These are phyloP conservation scores for Pelargonium hybrid DNA, from an alignment of 441 rosid genomes.

Conservation along the genomic window DNA sequence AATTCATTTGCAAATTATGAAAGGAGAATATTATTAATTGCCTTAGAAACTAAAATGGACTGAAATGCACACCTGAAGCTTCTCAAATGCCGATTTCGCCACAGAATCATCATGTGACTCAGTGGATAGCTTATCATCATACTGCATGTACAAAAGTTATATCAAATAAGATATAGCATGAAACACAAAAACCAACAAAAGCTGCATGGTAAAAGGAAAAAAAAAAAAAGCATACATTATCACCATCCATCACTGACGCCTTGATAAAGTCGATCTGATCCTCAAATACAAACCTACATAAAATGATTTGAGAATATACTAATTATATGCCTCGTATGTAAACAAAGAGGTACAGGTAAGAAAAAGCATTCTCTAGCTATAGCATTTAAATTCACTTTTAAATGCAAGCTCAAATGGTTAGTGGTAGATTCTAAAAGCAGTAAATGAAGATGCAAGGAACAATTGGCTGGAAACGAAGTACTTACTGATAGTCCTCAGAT, in stretches of 20 bases:
- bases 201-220: slow-evolving; percentile 10
- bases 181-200: slow-evolving; percentile 1
- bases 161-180: slow-evolving; percentile 12
- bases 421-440: not conserved
- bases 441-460: not conserved
- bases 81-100: slow-evolving; percentile 61
- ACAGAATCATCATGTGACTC: slow-evolving; percentile 35
- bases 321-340: not conserved
- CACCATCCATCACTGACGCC: slow-evolving; percentile 76
- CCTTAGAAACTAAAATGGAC: slow-evolving; percentile 6
- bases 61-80: slow-evolving; percentile 53
- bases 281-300: slow-evolving; percentile 66
- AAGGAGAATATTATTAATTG: not conserved
- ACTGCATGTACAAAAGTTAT: slow-evolving; percentile 31
- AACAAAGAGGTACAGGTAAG: not conserved
- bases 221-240: slow-evolving; percentile 38
- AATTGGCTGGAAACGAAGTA: not conserved
- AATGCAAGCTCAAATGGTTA: not conserved
- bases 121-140: slow-evolving; percentile 33
- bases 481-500: slow-evolving; percentile 75
- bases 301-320: slow-evolving; percentile 3
- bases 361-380: not conserved
- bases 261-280: slow-evolving; percentile 78
- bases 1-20: not conserved
- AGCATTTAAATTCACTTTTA: not conserved